Evolutionary conservation across 192 early-diverging fungal genomes (phyloP).

Genomic region (Backusella liffmaniae): DNA sequence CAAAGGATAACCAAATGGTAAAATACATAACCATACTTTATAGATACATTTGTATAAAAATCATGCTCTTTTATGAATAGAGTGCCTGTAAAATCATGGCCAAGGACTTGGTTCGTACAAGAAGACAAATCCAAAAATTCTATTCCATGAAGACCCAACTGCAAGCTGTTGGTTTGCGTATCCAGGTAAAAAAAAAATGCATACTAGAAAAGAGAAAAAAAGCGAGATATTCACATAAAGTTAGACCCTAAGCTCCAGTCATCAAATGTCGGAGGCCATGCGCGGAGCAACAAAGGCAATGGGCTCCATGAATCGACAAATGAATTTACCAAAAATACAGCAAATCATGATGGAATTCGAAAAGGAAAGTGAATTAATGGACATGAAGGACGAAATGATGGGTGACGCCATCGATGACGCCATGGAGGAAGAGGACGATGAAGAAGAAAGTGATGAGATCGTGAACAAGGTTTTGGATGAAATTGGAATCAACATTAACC

Average conservation of each 20-base stretch:
- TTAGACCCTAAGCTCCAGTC: constrained; percentile 89
- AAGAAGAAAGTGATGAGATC: constrained; percentile 87
- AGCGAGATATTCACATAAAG: not conserved
- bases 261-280: constrained; percentile 96
- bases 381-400: constrained; percentile 99
- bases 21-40: not conserved
- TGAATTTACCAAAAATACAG: constrained; percentile 92
- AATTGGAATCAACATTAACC: constrained; percentile 82
- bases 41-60: not conserved
- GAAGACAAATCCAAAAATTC: constrained; percentile 93
- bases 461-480: constrained; percentile 95
- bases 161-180: constrained; percentile 84
- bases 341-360: constrained; percentile 99
- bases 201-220: not conserved
- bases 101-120: constrained; percentile 94
- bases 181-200: constrained; percentile 62
- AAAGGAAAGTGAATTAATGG: constrained; percentile 91
- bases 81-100: constrained; percentile 94
- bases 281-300: constrained; percentile 96
- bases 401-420: constrained; percentile 95
- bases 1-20: constrained; percentile 91
- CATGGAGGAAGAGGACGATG: constrained; percentile 93
- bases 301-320: constrained; percentile 90
- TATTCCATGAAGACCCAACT: constrained; percentile 94
- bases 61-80: constrained; percentile 40